Evolutionary conservation across 139 green algal genomes (phyloP), one percentile per base, ranked within the genome.

Genomic region (Bryopsis sp.): DNA sequence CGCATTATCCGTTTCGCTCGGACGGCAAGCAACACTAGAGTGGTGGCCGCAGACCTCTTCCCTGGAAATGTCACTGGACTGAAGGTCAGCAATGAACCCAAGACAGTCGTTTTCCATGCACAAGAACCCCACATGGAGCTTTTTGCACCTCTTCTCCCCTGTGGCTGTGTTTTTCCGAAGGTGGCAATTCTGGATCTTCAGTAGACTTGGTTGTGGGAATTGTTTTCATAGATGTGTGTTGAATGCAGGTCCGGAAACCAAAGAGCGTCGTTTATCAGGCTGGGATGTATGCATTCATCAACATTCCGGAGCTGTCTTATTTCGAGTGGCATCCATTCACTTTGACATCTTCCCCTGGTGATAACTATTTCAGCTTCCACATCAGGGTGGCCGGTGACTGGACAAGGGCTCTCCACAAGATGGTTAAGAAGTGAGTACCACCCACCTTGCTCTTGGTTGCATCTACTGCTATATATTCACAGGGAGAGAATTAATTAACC

Each of bases 161-260:
- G n/a, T n/a, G n/a, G n/a, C n/a, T n/a, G n/a, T n/a, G n/a, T n/a
- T n/a, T n/a, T n/a, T n/a, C n/a, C n/a, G n/a, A n/a, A n/a, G n/a
- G n/a, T n/a, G n/a, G n/a, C n/a, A n/a, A n/a, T n/a, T n/a, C n/a
- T n/a, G n/a, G n/a, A n/a, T n/a, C n/a, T n/a, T n/a, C n/a, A n/a
- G n/a, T n/a, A n/a, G n/a, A n/a, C n/a, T n/a, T n/a, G n/a, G n/a
- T n/a, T n/a, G n/a, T n/a, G n/a, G n/a, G n/a, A n/a, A n/a, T n/a
- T n/a, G n/a, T n/a, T n/a, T n/a, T n/a, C n/a, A n/a, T n/a, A n/a
- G n/a, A n/a, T n/a, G n/a, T n/a, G n/a, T n/a, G n/a, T n/a, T n/a
- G n/a, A 60, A 31, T 72, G 47, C 35, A 72, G 46, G 34, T 65
- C 2, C 3, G 29, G n/a, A 72, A 72, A 34, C 65, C 65, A 4